Evolutionary conservation across 306 rosid species (phyloP).

Genomic region (Cucumis cinereus): DNA sequence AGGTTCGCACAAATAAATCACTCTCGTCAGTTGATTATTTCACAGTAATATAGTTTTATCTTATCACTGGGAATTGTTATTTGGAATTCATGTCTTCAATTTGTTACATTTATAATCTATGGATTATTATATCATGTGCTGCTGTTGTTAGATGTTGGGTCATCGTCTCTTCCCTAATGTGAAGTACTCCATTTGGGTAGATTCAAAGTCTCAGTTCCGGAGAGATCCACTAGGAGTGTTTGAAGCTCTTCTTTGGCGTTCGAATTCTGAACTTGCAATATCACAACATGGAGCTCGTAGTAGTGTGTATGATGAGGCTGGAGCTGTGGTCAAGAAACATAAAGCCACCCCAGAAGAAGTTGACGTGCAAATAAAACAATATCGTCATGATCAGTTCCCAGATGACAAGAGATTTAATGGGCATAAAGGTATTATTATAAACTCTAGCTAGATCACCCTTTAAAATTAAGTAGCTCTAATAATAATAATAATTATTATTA

Average conservation of each 20-base stretch:
- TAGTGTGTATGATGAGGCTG: constrained; percentile 86
- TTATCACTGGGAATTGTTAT: not conserved
- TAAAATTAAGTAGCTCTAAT: not conserved
- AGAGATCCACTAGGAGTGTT: constrained; percentile 93
- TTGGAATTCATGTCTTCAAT: not conserved
- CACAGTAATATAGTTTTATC: too few species aligned
- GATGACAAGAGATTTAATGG: constrained; percentile 76
- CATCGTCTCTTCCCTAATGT: constrained; percentile 92
- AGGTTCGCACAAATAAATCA: not conserved
- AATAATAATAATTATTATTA: not conserved
- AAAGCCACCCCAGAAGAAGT: constrained; percentile 97
- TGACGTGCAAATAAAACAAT: constrained; percentile 67
- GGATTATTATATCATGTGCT: not conserved
- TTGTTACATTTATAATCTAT: not conserved
- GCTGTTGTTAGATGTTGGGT: constrained; percentile 61
- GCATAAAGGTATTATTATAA: constrained; percentile 55
- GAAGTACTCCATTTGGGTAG: constrained; percentile 93
- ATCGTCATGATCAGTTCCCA: constrained; percentile 69
- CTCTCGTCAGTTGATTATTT: not conserved
- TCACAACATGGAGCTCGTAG: constrained; percentile 99
- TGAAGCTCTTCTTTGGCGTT: constrained; percentile 83
- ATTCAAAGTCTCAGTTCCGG: constrained; percentile 90
- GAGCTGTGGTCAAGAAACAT: constrained; percentile 89
- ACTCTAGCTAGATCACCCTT: not conserved
- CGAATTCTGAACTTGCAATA: constrained; percentile 67